These are phyloP conservation scores for Sporothrix brunneoviolacea DNA, from an alignment of 2,329 filamentous ascomycete genomes.

Conservation along the genomic window DNA sequence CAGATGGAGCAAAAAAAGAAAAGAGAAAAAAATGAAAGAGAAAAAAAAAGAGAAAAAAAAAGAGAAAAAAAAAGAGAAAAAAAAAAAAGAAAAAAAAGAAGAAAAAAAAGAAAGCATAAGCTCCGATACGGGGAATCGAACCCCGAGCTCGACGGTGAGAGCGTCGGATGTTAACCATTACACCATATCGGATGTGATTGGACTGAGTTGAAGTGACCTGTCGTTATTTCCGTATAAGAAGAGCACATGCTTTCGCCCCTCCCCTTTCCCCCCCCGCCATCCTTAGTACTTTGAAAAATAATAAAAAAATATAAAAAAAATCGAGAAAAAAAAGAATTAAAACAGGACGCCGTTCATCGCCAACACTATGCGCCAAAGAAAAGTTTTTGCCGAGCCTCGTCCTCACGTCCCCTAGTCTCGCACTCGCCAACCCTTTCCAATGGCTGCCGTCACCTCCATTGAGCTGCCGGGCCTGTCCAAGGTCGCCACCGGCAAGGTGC, in stretches of 20 bases:
- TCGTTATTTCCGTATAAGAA: not conserved
- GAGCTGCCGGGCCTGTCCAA: slow-evolving; percentile 26
- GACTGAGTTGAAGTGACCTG: not conserved
- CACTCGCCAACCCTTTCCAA: not conserved
- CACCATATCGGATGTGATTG: slow-evolving; percentile 18
- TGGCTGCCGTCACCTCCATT: slow-evolving; percentile 22
- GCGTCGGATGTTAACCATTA: slow-evolving; percentile 20
- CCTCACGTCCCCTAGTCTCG: no score
- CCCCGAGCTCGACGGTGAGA: slow-evolving; percentile 20
- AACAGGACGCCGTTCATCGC: no score
- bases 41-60: not conserved
- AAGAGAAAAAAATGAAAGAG: not conserved
- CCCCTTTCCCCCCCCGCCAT: no score
- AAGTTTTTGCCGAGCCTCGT: no score
- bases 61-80: not conserved
- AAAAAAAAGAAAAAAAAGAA: not conserved
- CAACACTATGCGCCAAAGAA: no score
- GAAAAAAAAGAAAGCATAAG: not conserved
- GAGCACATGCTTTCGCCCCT: no score
- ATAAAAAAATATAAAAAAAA: no score
- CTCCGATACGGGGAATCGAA: slow-evolving; percentile 21
- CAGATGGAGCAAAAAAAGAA: not conserved
- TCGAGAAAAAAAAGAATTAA: no score
- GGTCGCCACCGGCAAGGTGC: slow-evolving; percentile 27
- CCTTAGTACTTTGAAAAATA: no score